Evolutionary conservation across 805 yeast genomes (phyloP), one percentile per base, ranked within the genome.

Genomic region (Yarrowia sp.): DNA sequence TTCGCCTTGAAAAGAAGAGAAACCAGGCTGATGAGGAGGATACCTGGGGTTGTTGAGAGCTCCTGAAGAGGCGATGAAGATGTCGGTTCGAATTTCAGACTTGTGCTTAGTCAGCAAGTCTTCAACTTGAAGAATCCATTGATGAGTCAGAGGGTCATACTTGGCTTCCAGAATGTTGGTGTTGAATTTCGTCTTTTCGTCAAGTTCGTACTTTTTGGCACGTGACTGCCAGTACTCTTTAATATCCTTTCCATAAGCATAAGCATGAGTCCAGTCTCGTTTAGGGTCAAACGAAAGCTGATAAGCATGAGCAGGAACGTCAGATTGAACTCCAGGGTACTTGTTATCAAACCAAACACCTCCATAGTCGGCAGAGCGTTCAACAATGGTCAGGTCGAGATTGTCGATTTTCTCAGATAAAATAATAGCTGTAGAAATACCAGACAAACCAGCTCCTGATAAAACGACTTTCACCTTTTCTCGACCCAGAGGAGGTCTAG

Each of bases 281-380:
- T 73, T 72, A 31, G 71, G 72, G 36, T 67, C 71, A 61, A 72
- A 73, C 14, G 72, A 62, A 17, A 65, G 68, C 67, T 68, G 71
- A 63, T 73, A 73, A 1, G 68, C 65, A 63, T 72, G 75, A 7
- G 75, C 65, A 8, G 75, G 71, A 14, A 72, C 64, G 48, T 69
- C 72, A 31, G 72, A 68, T 35, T 65, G 43, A 6, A 69, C 69
- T 13, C 74, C 74, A 9, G 74, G 74, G 44, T 71, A 71, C 17
- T 45, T 58, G 61, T 69, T 67, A 22, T 65, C 69, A 45, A 41
- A 68, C 75, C 75, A 72, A 10, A 72, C 71, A 0, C 75, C 75
- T 1, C 74, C 70, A 18, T 73, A 42, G 15, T 67, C 74, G 4
- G 71, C 66, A 48, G 71, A 72, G 65, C 70, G 71, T 55, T 73